Evolutionary conservation across 1,139 yeast genomes (phyloP).

Genomic region (Blastobotrys ciferrii): DNA sequence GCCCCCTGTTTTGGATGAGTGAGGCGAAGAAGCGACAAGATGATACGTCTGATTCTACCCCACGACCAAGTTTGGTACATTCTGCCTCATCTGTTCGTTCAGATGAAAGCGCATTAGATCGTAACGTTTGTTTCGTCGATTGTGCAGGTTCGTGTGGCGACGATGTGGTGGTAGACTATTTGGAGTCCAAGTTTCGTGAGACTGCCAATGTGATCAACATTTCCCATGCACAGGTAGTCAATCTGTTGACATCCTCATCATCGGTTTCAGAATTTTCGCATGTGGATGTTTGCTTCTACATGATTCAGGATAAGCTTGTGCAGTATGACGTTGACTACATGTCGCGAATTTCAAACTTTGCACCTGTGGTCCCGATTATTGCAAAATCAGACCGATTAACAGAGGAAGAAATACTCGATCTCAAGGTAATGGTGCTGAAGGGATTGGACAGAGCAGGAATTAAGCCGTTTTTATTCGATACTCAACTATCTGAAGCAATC

Average conservation of each 20-base stretch:
- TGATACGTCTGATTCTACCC: not conserved
- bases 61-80: constrained; percentile 24
- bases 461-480: constrained; percentile 31
- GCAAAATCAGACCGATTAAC: constrained; percentile 28
- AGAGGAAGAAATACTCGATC: constrained; percentile 21
- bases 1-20: constrained; percentile 24
- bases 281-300: constrained; percentile 35
- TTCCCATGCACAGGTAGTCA: constrained; percentile 20
- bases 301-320: constrained; percentile 25
- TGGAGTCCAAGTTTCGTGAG: constrained; percentile 29
- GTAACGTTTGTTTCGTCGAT: constrained; percentile 33
- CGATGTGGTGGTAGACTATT: constrained; percentile 26
- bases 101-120: constrained; percentile 26
- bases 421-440: constrained; percentile 26
- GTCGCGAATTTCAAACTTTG: constrained; percentile 24
- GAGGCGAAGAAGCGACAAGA: constrained; percentile 10
- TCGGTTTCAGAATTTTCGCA: constrained; percentile 31
- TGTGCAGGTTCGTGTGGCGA: constrained; percentile 24
- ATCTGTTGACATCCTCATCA: constrained; percentile 29
- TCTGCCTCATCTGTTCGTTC: constrained; percentile 22
- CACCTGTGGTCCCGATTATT: constrained; percentile 34
- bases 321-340: constrained; percentile 31
- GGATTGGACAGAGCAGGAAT: constrained; percentile 25
- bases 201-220: constrained; percentile 33
- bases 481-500: constrained; percentile 27